phyloP scores from a whole-genome alignment of 352 stramenopile genomes.

The Globisporangium megalacanthum region DNA sequence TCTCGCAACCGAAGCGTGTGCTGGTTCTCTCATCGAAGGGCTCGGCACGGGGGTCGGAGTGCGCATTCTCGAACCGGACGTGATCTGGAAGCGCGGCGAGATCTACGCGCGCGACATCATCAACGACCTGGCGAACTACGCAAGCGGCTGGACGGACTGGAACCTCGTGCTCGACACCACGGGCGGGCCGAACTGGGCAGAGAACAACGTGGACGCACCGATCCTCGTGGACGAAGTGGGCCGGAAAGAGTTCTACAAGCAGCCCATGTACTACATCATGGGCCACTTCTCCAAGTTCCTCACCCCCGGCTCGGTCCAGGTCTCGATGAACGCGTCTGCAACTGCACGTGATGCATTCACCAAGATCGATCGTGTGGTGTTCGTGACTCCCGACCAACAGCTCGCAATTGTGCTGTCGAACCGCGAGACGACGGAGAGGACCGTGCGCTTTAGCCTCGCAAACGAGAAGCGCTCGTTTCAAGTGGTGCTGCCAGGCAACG shows the following conservation, averaged over 20 bases:
- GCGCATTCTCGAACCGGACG: constrained; percentile 32
- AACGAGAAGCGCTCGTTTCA: background rate
- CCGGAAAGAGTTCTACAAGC: constrained; percentile 67
- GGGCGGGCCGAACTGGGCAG: constrained; percentile 68
- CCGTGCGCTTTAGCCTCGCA: background rate
- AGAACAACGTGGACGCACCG: constrained; percentile 62
- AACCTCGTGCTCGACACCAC: constrained; percentile 75
- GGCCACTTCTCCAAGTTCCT: constrained; percentile 75
- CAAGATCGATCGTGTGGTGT: constrained; percentile 40
- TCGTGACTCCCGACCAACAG: constrained; percentile 39
- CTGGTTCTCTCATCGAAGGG: constrained; percentile 43
- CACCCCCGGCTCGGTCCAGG: constrained; percentile 35
- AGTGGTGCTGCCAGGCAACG: background rate
- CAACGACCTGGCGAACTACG: constrained; percentile 74
- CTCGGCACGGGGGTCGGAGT: constrained; percentile 43
- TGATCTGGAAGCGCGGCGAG: constrained; percentile 63
- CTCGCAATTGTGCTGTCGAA: constrained; percentile 24
- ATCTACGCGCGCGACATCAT: constrained; percentile 86
- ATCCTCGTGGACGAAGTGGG: constrained; percentile 63
- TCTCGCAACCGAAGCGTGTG: constrained; percentile 74
- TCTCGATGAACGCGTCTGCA: constrained; percentile 23
- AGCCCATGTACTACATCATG: constrained; percentile 80
- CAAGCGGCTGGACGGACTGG: constrained; percentile 84
- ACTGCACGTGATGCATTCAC: constrained; percentile 13
- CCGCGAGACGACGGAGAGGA: background rate